A percentile compares a stretch with the other conserved stretches of the same genome.
Conservation (phyloP, 768 basidiomycete genomes). For the Lactarius trivialis region DNA sequence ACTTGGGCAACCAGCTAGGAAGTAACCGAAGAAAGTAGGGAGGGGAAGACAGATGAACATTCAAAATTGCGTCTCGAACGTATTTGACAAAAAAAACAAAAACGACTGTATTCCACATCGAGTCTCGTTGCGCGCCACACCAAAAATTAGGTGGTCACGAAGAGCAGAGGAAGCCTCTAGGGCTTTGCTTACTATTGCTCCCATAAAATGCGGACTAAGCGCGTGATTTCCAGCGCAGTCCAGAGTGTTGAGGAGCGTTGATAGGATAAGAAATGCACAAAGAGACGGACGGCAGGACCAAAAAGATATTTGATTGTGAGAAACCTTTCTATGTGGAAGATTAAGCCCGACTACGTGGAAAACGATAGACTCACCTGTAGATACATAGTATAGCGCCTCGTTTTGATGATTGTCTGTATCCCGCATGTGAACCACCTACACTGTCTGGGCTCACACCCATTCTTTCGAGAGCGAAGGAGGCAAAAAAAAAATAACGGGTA, state of each 20-base stretch:
- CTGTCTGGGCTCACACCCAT: slow-evolving; percentile 28
- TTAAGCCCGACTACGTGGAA: background rate
- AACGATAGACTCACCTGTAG: slow-evolving; percentile 6
- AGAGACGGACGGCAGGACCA: background rate
- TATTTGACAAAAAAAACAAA: slow-evolving; percentile 8
- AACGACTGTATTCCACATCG: slow-evolving; percentile 25
- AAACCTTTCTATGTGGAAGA: slow-evolving; percentile 1
- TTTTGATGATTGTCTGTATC: slow-evolving; percentile 31
- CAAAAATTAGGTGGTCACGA: slow-evolving; percentile 23
- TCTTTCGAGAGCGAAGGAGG: slow-evolving; percentile 32
- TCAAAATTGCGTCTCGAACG: background rate
- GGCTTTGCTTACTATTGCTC: slow-evolving; percentile 56
- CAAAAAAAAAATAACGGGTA: slow-evolving; percentile 38
- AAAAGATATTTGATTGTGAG: background rate
- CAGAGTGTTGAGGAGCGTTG: slow-evolving; percentile 94
- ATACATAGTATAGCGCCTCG: background rate
- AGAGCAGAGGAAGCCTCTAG: slow-evolving; percentile 25
- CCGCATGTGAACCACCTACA: slow-evolving; percentile 47
- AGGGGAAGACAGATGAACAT: background rate
- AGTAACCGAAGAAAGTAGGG: slow-evolving; percentile 27
- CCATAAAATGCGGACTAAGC: slow-evolving; percentile 92
- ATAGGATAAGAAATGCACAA: background rate
- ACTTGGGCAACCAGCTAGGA: slow-evolving; percentile 65
- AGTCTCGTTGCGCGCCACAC: slow-evolving; percentile 17
- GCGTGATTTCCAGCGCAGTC: slow-evolving; percentile 68